These are phyloP conservation scores for Mycena sp. DNA, from an alignment of 1,284 basidiomycete genomes.

Conservation along the genomic window DNA sequence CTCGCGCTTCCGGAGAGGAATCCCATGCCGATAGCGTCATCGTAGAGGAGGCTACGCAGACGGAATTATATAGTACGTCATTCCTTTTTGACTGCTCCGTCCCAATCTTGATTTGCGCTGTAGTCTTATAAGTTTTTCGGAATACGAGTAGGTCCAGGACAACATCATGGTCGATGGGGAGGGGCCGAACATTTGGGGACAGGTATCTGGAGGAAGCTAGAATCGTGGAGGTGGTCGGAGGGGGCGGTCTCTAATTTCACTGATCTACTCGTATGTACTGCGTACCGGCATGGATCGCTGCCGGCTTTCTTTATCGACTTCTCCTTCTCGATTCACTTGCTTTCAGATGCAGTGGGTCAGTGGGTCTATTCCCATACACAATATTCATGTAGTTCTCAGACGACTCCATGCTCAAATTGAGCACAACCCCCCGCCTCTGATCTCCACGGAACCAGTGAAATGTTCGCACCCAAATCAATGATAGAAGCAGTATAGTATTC, in stretches of 20 bases:
- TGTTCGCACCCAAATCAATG: too few relatives aligned
- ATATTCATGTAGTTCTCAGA: too few relatives aligned
- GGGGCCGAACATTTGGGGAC: slow-evolving; percentile 25
- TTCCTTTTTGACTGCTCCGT: slow-evolving; percentile 9
- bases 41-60: slow-evolving; percentile 88
- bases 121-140: slow-evolving; percentile 81
- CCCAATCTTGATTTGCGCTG: slow-evolving; percentile 7
- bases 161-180: slow-evolving; percentile 22
- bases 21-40: slow-evolving; percentile 89
- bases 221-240: neutral
- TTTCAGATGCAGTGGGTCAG: too few relatives aligned
- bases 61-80: slow-evolving; percentile 77
- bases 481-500: too few relatives aligned
- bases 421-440: too few relatives aligned
- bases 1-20: slow-evolving; percentile 86
- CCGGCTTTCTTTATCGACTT: slow-evolving; percentile 28
- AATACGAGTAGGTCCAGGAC: slow-evolving; percentile 62
- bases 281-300: too few relatives aligned
- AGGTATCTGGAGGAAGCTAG: slow-evolving; percentile 18
- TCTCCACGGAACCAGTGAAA: too few relatives aligned
- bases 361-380: slow-evolving; percentile 34
- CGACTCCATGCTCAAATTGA: too few relatives aligned
- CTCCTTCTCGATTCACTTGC: too few relatives aligned
- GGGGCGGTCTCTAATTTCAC: neutral
- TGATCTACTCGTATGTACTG: too few relatives aligned